These are phyloP conservation scores for Mycena pura DNA, from an alignment of 768 basidiomycete species.

Conservation along the genomic window DNA sequence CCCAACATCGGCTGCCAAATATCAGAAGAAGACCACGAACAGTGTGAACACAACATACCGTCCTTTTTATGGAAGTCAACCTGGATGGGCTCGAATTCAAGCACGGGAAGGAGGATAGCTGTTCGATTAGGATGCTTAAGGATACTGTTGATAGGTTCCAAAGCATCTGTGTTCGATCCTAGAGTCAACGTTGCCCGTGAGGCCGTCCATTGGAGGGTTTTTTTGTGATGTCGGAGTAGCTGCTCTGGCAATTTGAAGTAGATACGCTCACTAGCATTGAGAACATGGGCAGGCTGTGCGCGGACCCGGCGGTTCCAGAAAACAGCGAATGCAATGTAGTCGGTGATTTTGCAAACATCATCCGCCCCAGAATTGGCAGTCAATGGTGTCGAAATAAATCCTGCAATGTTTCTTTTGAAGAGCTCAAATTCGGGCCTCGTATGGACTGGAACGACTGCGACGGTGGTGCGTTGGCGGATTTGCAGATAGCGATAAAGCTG, in stretches of 20 bases:
- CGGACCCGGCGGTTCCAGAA: slow-evolving; percentile 21
- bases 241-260: slow-evolving; percentile 28
- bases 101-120: slow-evolving; percentile 1
- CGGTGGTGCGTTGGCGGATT: slow-evolving; percentile 15
- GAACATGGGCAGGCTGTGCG: neutral
- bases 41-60: no score
- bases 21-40: no score
- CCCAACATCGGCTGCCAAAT: no score
- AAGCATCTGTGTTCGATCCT: neutral
- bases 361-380: neutral
- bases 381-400: neutral
- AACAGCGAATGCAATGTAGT: slow-evolving; percentile 13
- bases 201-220: slow-evolving; percentile 9
- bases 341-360: slow-evolving; percentile 8
- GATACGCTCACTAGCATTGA: slow-evolving; percentile 5
- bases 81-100: neutral
- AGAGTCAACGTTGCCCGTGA: slow-evolving; percentile 1
- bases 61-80: no score
- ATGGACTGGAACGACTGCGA: slow-evolving; percentile 19
- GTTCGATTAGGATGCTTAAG: neutral
- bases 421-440: slow-evolving; percentile 17
- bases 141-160: neutral
- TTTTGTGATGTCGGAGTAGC: slow-evolving; percentile 26
- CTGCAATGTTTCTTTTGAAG: slow-evolving; percentile 1
- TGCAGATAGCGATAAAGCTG: slow-evolving; percentile 22